A percentile compares a stretch with the other conserved stretches of the same genome.
Evolutionary conservation across 2,329 filamentous ascomycete species (phyloP).

Genomic region (Curvularia verruculosa): DNA sequence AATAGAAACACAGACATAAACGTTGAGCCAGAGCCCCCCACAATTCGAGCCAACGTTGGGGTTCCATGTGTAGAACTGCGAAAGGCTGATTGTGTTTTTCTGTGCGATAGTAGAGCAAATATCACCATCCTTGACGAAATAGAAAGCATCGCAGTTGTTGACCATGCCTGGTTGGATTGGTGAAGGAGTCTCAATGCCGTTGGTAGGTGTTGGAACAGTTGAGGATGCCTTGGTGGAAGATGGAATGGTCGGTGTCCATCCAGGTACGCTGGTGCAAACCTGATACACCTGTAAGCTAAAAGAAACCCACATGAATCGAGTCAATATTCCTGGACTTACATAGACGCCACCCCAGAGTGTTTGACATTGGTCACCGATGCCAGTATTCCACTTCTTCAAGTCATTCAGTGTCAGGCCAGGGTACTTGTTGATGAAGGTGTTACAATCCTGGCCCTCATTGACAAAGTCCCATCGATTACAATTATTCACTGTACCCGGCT

Average conservation of each 20-base stretch:
- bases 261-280: slow-evolving; percentile 15
- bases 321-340: neutral
- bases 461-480: slow-evolving; percentile 1
- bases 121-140: no score
- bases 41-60: no score
- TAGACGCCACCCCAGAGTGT: slow-evolving; percentile 17
- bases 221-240: slow-evolving; percentile 8
- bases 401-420: slow-evolving; percentile 2
- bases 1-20: neutral
- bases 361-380: slow-evolving; percentile 3
- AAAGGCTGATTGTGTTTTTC: no score
- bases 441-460: neutral
- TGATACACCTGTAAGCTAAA: neutral
- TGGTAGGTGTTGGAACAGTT: neutral
- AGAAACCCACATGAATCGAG: neutral
- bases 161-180: no score
- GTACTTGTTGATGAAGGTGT: neutral
- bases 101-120: no score
- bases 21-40: neutral
- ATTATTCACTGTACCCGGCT: neutral
- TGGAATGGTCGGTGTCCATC: slow-evolving; percentile 7
- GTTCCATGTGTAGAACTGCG: no score
- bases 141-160: no score
- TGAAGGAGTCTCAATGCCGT: no score
- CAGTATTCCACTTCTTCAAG: slow-evolving; percentile 3